Evolutionary conservation across 202 grass and related monocot species (phyloP).

Genomic region (Dendrocalamus latiflorus): DNA sequence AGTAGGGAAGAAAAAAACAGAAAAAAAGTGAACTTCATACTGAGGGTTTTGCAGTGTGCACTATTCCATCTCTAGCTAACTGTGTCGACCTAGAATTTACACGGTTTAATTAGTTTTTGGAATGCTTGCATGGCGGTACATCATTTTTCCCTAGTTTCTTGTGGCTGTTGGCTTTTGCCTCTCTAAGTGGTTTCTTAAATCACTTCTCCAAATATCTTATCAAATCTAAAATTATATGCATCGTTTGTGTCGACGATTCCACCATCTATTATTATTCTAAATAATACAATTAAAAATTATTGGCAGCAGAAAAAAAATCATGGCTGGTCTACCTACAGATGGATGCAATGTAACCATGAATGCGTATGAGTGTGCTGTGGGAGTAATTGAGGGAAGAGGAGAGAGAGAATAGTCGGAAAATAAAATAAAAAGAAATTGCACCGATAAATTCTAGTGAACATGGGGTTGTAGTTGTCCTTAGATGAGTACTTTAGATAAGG

Average conservation of each 20-base stretch:
- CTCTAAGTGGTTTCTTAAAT: too few relatives aligned
- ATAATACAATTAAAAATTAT: too few relatives aligned
- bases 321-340: neutral
- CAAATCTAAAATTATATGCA: too few relatives aligned
- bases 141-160: neutral
- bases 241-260: fast-evolving
- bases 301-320: too few relatives aligned
- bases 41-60: too few relatives aligned
- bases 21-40: neutral
- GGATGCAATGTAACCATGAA: slow-evolving; percentile 16
- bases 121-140: neutral
- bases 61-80: too few relatives aligned
- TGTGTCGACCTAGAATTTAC: too few relatives aligned
- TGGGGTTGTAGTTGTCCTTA: slow-evolving; percentile 38
- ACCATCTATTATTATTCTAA: too few relatives aligned
- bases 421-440: neutral
- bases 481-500: slow-evolving; percentile 40
- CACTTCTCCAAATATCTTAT: too few relatives aligned
- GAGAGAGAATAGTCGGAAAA: neutral
- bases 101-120: neutral
- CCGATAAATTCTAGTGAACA: slow-evolving; percentile 31
- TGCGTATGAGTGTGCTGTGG: slow-evolving; percentile 31
- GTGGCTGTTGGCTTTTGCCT: too few relatives aligned
- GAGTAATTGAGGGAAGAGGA: slow-evolving; percentile 30
- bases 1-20: too few relatives aligned